A percentile compares a stretch with the other conserved stretches of the same genome.
phyloP scores from a whole-genome alignment of 352 stramenopile genomes.

The Globisporangium spinosum region DNA sequence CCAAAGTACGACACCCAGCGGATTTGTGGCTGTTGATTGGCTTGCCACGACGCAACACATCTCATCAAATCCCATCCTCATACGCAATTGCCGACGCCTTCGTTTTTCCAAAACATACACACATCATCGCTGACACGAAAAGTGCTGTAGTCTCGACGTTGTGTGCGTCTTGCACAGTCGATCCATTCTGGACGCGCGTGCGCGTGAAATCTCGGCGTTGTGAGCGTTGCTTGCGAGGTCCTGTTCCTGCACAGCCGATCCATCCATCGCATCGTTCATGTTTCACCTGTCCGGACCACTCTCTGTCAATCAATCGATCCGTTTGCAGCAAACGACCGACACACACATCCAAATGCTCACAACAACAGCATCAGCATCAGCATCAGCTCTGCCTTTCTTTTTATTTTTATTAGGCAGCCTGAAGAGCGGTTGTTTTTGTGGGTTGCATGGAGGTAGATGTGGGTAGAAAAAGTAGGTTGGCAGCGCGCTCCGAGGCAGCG shows the following conservation, averaged over 20 bases:
- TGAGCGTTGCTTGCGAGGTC: no score
- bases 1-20: not conserved
- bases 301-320: not conserved
- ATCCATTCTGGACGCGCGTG: not conserved
- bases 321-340: not conserved
- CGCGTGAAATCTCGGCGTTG: no score
- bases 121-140: constrained; percentile 1
- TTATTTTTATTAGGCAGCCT: not conserved
- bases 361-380: not conserved
- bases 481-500: not conserved
- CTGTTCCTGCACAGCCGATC: not conserved
- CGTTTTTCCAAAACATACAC: not conserved
- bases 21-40: not conserved
- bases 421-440: not conserved
- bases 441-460: constrained; percentile 7
- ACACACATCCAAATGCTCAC: not conserved
- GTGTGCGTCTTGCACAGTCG: not conserved
- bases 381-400: not conserved
- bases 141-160: no score
- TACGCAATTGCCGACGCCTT: not conserved
- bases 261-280: not conserved
- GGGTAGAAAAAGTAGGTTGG: constrained; percentile 7
- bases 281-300: not conserved
- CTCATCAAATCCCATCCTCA: not conserved
- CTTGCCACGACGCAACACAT: constrained; percentile 6